Percentiles rank a stretch among this genome's conserved stretches.
These are phyloP conservation scores for Emergomyces pasteurianus DNA, from an alignment of 2,329 filamentous ascomycete species.

Conservation along the genomic window DNA sequence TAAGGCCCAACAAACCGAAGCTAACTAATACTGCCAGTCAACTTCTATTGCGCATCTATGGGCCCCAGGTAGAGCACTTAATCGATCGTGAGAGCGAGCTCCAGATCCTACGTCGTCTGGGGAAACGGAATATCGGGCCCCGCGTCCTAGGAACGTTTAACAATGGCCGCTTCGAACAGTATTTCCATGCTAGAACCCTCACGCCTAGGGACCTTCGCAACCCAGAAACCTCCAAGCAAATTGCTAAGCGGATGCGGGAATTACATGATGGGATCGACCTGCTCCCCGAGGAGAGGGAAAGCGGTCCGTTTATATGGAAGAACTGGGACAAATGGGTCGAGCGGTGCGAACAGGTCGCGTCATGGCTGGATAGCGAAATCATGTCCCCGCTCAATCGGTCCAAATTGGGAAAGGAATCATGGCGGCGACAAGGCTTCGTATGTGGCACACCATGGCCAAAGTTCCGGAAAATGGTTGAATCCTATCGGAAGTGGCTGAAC, in stretches of 20 bases:
- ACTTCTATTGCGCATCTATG: slow-evolving; percentile 81
- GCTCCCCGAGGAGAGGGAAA: slow-evolving; percentile 61
- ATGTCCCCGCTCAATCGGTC: slow-evolving; percentile 32
- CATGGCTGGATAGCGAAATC: slow-evolving; percentile 48
- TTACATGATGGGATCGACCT: slow-evolving; percentile 88
- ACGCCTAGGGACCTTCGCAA: slow-evolving; percentile 65
- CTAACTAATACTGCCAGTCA: slow-evolving; percentile 39
- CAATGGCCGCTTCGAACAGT: slow-evolving; percentile 94
- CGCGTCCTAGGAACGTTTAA: slow-evolving; percentile 80
- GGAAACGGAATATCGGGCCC: slow-evolving; percentile 85
- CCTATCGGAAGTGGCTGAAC: slow-evolving; percentile 64
- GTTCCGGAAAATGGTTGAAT: slow-evolving; percentile 63
- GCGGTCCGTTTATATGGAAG: slow-evolving; percentile 71
- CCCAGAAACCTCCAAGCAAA: slow-evolving; percentile 75
- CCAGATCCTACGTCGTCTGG: slow-evolving; percentile 70
- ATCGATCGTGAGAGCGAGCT: slow-evolving; percentile 90
- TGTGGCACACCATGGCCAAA: slow-evolving; percentile 72
- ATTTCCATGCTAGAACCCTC: slow-evolving; percentile 71
- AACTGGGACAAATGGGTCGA: slow-evolving; percentile 94
- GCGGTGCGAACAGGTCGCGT: slow-evolving; percentile 41
- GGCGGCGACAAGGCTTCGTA: slow-evolving; percentile 62
- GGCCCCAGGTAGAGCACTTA: slow-evolving; percentile 85
- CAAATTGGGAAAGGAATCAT: slow-evolving; percentile 38
- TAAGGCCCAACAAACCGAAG: background rate
- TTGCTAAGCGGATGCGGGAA: slow-evolving; percentile 95